Conservation (phyloP, 805 yeast genomes). For the Saccharomyces kudriavzevii region DNA sequence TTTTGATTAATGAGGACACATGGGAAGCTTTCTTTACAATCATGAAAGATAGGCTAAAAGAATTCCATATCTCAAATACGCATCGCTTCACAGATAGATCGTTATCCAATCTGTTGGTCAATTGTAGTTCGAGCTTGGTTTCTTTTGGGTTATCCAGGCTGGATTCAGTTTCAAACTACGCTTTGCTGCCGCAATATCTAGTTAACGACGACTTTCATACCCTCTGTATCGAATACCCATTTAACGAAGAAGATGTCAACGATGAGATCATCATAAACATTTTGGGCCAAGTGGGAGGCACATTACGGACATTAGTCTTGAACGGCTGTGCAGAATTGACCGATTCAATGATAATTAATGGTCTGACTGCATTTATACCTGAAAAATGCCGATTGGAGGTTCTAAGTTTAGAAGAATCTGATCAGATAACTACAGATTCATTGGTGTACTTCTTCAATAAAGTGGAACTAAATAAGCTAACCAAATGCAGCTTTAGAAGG, state of each 20-base stretch:
- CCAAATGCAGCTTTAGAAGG: conserved; percentile 52
- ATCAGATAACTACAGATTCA: conserved; percentile 64
- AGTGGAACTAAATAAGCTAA: conserved; percentile 46
- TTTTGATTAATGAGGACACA: conserved; percentile 61
- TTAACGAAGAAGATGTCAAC: conserved; percentile 52
- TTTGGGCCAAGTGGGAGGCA: conserved; percentile 53
- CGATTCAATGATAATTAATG: conserved; percentile 51
- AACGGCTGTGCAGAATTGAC: conserved; percentile 72
- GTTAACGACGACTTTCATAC: conserved; percentile 37
- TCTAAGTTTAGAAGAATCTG: conserved; percentile 51
- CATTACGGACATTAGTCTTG: conserved; percentile 48
- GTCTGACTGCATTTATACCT: conserved; percentile 50
- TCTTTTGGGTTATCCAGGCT: conserved; percentile 56
- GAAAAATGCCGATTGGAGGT: conserved; percentile 36
- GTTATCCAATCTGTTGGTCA: conserved; percentile 51
- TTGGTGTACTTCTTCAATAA: conserved; percentile 46
- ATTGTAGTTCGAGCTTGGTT: conserved; percentile 50
- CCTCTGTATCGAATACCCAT: conserved; percentile 64
- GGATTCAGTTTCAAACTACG: conserved; percentile 63
- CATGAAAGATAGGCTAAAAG: conserved; percentile 45
- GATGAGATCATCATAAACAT: conserved; percentile 61
- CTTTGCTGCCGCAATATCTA: conserved; percentile 57
- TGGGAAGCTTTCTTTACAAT: conserved; percentile 72
- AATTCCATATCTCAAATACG: conserved; percentile 66
- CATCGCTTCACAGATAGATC: conserved; percentile 72